Evolutionary conservation across 495 filamentous ascomycete species (phyloP), one percentile per base, ranked within the genome.

Genomic region (Xylaria bambusicola): DNA sequence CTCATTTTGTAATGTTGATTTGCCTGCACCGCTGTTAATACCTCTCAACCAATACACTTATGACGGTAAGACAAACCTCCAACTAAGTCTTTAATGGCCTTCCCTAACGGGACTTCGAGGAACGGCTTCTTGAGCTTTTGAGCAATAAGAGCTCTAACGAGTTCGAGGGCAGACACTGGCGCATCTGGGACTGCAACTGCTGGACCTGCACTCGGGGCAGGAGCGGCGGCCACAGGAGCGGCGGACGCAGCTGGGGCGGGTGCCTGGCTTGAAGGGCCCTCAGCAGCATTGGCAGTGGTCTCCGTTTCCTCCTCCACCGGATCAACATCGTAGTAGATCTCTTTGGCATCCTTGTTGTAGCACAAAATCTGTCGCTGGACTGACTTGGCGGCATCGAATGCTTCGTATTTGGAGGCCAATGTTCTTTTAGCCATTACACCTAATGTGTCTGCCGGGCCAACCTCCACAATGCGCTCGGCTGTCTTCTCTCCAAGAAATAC

Each of bases 301-400:
- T 86, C 87, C 21, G 86, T 82, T 75, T 97, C 93, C 42, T 98
- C 94, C 67, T 96, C 92, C 12, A 94, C 82, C 0, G 95, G 95
- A 69, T 98, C 94, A 38, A 96, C 91, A 73, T 96, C 93, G 73
- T 99, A 99, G 79, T 99, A 99, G 63, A 99, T 99, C 72, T 98
- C 94, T 72, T 97, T 97, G 9, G 92, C 91, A 71, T 99, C 94
- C 74, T 99, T 99, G 76, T 95, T 97, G 81, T 98, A 99, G 80
- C 94, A 98, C 40, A 98, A 85, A 74, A 99, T 98, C 75, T 98
- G 93, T 64, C 94, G 86, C 72, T 97, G 92, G 17, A 97, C 86
- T 0, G 92, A 96, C 66, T 91, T 92, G 27, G 94, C 94, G 27
- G 95, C 94, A 75, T 99, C 94, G 72, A 96, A 96, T 59, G 94